Percentiles rank a stretch among this genome's conserved stretches.
phyloP scores from a whole-genome alignment of 2,329 filamentous ascomycete species.

The Leptographium lundbergii region DNA sequence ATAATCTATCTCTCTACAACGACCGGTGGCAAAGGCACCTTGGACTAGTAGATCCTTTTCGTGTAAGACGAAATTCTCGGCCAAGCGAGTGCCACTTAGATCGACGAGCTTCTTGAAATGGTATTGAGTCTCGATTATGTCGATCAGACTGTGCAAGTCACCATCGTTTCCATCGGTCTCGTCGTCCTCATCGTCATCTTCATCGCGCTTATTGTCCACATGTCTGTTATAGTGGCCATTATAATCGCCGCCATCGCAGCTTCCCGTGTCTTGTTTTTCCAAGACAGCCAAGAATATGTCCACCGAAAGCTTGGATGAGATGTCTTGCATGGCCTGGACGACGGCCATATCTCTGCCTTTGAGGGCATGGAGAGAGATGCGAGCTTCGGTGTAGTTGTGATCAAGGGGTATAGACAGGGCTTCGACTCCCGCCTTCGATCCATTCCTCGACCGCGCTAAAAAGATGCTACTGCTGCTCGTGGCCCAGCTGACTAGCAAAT shows the following conservation, averaged over 20 bases:
- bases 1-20: not conserved
- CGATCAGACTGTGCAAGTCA: not conserved
- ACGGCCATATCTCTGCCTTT: not conserved
- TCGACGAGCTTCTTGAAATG: not conserved
- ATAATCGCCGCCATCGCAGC: not conserved
- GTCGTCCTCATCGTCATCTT: not conserved
- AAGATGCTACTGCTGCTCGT: not conserved
- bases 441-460: not conserved
- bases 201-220: not conserved
- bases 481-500: not conserved
- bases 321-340: not conserved
- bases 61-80: not conserved
- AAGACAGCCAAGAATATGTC: not conserved
- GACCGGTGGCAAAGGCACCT: not conserved
- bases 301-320: not conserved
- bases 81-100: not conserved
- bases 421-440: not conserved
- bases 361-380: not conserved
- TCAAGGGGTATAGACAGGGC: constrained; percentile 12
- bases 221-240: not conserved
- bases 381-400: constrained; percentile 13
- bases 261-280: not conserved
- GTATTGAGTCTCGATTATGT: not conserved
- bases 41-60: not conserved
- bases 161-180: not conserved